Evolutionary conservation across 1,284 basidiomycete genomes (phyloP), one percentile per base, ranked within the genome.

Genomic region (Trichosporon coremiiforme): DNA sequence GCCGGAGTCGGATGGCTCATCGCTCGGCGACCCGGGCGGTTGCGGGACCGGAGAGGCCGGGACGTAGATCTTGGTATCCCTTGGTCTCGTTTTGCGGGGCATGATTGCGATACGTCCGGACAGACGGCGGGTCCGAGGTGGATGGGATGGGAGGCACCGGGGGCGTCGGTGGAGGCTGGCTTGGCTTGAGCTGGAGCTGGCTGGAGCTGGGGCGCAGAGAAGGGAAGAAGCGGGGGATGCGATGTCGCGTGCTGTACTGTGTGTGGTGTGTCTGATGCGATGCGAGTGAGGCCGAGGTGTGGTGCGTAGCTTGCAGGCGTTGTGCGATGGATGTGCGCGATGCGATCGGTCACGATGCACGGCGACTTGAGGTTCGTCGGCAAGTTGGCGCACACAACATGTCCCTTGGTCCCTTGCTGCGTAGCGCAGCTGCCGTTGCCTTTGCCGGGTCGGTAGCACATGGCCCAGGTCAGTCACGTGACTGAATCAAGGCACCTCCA

Each of bases 51-150:
- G 50, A 6, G 50, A 22, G 20, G 50, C 50, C 12, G 78, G 78
- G 64, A 80, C 73, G 62, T 74, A 73, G 63, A 80, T 74, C 22
- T 76, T 75, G 41, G 77, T 76, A 38, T 73, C 66, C 41, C 75
- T 69, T 13, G 75, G 72, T 20, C 67, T 68, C 50, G 71, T 66
- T 53, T 66, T 67, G 35, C 75, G 77, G 20, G 75, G 75, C 76
- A 79, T 35, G 57, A 17, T 33, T 33, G 17, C 15, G 29, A 33
- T 29, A 31, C 5, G 55, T 29, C 53, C 29, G 41, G 17, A 41
- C 25, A 13, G 25, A 25, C 25, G 55, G 13, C 25, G 55, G 55
- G 29, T 5, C 29, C 25, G 55, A 31, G 53, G 22, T 29, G 53
- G 38, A 17, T 35, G 53, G 38, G 22, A 2, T 29, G 10, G 33